phyloP scores from a whole-genome alignment of 75 land plant genomes.

The Selaginella moellendorffii region DNA sequence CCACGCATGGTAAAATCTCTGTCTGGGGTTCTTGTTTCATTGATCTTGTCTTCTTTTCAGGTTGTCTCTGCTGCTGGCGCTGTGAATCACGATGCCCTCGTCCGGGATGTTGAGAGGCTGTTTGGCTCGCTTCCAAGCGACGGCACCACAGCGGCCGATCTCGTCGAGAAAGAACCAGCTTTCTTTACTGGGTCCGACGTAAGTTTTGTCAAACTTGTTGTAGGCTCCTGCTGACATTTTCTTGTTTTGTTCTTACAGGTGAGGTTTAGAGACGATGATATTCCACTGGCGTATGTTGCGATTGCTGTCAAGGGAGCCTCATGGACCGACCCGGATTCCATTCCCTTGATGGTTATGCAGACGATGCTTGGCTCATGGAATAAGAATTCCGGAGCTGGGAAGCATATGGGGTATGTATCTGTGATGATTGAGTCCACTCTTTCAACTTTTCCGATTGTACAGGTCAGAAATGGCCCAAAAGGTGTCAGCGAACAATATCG shows the following conservation, averaged over 20 bases:
- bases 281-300: conserved; percentile 78
- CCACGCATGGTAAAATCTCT: conserved; percentile 62
- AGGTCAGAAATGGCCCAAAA: conserved; percentile 85
- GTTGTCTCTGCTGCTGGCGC: conserved; percentile 69
- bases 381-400: conserved; percentile 65
- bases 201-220: too few relatives aligned
- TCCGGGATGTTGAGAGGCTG: conserved; percentile 38
- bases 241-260: too few relatives aligned
- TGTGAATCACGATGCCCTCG: conserved; percentile 51
- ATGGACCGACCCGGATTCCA: conserved; percentile 93
- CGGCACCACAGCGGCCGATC: conserved; percentile 42
- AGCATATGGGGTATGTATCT: conserved; percentile 49
- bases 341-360: conserved; percentile 94
- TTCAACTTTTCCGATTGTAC: not conserved
- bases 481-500: conserved; percentile 61
- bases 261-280: conserved; percentile 71
- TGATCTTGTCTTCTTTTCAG: conserved; percentile 15
- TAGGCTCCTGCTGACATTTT: too few relatives aligned
- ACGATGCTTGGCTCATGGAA: conserved; percentile 90
- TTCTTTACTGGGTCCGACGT: conserved; percentile 78
- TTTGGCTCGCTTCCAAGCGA: conserved; percentile 50
- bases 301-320: conserved; percentile 89
- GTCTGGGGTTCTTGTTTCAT: not conserved
- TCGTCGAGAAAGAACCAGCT: conserved; percentile 50
- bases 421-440: not conserved